Conservation (phyloP, 345 rosid genomes). For the Conringia planisiliqua region DNA sequence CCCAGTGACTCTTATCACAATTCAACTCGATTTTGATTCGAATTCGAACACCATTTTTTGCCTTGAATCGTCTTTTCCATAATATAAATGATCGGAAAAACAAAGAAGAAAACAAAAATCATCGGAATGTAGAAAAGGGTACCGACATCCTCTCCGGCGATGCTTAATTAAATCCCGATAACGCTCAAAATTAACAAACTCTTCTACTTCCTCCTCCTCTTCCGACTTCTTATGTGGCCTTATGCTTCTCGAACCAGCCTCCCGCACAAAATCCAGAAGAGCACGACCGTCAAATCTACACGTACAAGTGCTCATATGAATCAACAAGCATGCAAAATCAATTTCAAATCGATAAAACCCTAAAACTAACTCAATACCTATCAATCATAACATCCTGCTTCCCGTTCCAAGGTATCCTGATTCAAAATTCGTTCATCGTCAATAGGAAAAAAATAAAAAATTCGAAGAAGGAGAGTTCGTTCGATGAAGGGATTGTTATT, state of each 20-base stretch:
- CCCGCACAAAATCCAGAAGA: constrained; percentile 88
- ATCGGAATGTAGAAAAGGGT: constrained; percentile 49
- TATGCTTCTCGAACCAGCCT: constrained; percentile 50
- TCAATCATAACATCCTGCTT: constrained; percentile 80
- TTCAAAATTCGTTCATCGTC: not conserved
- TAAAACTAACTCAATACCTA: constrained; percentile 38
- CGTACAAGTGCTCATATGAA: not conserved
- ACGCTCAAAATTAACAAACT: constrained; percentile 99
- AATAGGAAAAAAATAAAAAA: not conserved
- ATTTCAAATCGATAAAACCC: not conserved
- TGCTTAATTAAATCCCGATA: constrained; percentile 99
- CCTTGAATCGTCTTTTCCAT: constrained; percentile 13
- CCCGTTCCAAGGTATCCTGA: constrained; percentile 94
- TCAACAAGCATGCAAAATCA: not conserved
- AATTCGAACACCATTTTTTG: not conserved
- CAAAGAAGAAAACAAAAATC: not conserved
- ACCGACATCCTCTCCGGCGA: constrained; percentile 99
- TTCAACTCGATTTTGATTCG: not conserved
- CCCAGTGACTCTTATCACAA: constrained; percentile 27
- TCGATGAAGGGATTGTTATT: not conserved
- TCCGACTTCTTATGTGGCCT: constrained; percentile 61
- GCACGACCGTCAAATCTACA: constrained; percentile 83
- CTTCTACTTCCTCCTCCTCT: constrained; percentile 96
- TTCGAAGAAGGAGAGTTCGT: not conserved
- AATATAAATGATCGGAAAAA: not conserved